Conservation (phyloP, 805 yeast species). For the Yarrowia hollandica region DNA sequence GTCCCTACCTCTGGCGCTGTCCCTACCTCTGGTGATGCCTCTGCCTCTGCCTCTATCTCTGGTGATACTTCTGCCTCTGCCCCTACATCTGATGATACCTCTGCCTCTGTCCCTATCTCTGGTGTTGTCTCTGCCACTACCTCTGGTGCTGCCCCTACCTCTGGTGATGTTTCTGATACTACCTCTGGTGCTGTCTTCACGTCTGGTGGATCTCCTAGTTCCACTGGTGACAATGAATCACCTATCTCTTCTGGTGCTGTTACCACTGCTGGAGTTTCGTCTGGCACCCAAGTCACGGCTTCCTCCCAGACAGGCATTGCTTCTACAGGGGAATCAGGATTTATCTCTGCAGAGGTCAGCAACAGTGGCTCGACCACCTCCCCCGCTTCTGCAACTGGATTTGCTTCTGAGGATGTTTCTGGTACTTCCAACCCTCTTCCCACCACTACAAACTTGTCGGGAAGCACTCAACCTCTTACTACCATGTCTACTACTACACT, state of each 20-base stretch:
- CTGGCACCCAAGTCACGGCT: not conserved
- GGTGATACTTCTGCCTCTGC: not conserved
- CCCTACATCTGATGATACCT: not conserved
- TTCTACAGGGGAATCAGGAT: too few relatives aligned
- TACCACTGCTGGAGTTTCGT: not conserved
- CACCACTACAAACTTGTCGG: not conserved
- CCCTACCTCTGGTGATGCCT: not conserved
- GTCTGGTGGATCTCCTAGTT: not conserved
- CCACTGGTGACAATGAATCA: not conserved
- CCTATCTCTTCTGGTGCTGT: not conserved
- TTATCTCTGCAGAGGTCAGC: too few relatives aligned
- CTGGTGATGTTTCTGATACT: conserved; percentile 12
- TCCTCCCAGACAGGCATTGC: not conserved
- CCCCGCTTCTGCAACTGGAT: conserved; percentile 21
- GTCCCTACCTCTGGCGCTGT: conserved; percentile 8
- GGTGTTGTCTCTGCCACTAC: not conserved
- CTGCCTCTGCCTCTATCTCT: not conserved
- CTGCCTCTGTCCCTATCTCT: conserved; percentile 3
- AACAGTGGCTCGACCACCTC: conserved; percentile 25
- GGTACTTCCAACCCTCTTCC: not conserved
- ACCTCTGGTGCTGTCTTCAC: not conserved
- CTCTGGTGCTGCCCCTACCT: not conserved
- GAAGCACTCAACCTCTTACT: conserved; percentile 20
- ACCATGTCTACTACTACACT: conserved; percentile 7
- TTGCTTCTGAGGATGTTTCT: conserved; percentile 2